Evolutionary conservation across 352 stramenopile genomes (phyloP).

Genomic region (Pythium utonaiense): DNA sequence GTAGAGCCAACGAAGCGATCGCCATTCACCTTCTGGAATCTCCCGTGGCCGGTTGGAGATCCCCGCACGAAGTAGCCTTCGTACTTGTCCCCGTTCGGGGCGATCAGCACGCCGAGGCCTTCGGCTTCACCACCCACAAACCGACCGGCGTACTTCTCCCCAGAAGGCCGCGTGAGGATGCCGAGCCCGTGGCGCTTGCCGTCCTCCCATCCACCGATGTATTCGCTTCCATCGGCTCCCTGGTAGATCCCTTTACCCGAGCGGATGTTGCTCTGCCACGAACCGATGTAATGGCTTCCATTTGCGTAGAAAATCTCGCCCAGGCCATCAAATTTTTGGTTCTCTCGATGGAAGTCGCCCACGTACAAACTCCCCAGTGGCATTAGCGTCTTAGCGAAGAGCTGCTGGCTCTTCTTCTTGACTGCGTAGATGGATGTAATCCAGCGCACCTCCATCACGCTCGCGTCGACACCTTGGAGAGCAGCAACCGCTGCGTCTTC

Average conservation of each 20-base stretch:
- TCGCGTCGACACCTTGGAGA: conserved; percentile 12
- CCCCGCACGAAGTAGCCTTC: conserved; percentile 55
- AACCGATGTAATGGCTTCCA: conserved; percentile 80
- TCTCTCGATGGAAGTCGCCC: conserved; percentile 50
- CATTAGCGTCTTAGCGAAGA: conserved; percentile 68
- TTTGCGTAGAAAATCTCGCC: conserved; percentile 84
- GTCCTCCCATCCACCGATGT: conserved; percentile 67
- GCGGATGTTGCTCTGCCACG: conserved; percentile 73
- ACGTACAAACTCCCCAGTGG: conserved; percentile 71
- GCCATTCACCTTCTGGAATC: conserved; percentile 65
- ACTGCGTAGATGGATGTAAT: conserved; percentile 41
- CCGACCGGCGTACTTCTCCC: conserved; percentile 84
- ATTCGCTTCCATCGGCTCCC: conserved; percentile 48
- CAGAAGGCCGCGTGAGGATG: conserved; percentile 66
- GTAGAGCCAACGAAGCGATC: conserved; percentile 68
- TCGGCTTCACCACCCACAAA: conserved; percentile 77
- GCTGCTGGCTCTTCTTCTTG: conserved; percentile 2
- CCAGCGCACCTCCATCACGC: conserved; percentile 34
- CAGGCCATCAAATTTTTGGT: conserved; percentile 66
- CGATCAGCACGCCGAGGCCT: conserved; percentile 58
- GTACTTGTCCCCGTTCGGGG: conserved; percentile 82
- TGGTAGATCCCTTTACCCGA: conserved; percentile 69
- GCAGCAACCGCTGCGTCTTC: conserved; percentile 13
- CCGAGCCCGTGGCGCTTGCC: conserved; percentile 81
- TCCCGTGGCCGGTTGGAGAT: conserved; percentile 50